Base-by-base conservation (phyloP, 2,329 filamentous ascomycete genomes). In the Rhynchosporium secalis region DNA sequence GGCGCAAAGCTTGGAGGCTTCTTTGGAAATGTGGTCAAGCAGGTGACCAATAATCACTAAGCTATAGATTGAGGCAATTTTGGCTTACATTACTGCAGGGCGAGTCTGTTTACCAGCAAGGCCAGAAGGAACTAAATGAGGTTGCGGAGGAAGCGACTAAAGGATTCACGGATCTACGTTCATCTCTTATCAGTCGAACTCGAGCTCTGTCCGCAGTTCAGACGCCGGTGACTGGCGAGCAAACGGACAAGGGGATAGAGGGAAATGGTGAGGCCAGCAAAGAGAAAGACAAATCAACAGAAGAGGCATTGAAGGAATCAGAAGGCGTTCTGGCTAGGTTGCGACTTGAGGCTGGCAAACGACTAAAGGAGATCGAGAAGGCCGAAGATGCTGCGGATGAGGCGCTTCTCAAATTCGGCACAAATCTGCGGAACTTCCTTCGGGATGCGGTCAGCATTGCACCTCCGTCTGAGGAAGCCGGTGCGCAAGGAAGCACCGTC, bases 341-440 rank as follows among this genome's bases (percentile, higher is more conserved):
- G 74, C 86, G 87, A 62, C 77, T 81, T 26, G 91, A 96, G 77
- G 92, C 92, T 4, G 81, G 90, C 31, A 92, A 92, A 76, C 86
- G 92, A 54, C 79, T 98, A 63, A 95, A 91, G 72, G 92, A 97
- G 63, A 87, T 98, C 26, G 91, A 97, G 73, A 86, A 86, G 70
- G 95, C 94, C 12, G 95, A 99, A 76, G 94, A 98, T 73, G 94
- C 94, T 3, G 95, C 95, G 7, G 95, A 99, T 75, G 95, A 98
- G 76, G 95, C 95, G 0, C 84, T 99, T 9, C 79, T 98, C 69
- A 91, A 91, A 68, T 97, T 98, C 72, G 95, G 95, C 28, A 86
- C 87, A 62, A 97, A 95, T 71, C 86, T 99, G 55, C 85, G 91
- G 43, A 90, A 94, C 76, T 98, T 96, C 78, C 80, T 99, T 65